Percentiles rank a stretch among this genome's conserved stretches.
Evolutionary conservation across 2,329 filamentous ascomycete genomes (phyloP).

Genomic region (Coniochaeta ligniaria): DNA sequence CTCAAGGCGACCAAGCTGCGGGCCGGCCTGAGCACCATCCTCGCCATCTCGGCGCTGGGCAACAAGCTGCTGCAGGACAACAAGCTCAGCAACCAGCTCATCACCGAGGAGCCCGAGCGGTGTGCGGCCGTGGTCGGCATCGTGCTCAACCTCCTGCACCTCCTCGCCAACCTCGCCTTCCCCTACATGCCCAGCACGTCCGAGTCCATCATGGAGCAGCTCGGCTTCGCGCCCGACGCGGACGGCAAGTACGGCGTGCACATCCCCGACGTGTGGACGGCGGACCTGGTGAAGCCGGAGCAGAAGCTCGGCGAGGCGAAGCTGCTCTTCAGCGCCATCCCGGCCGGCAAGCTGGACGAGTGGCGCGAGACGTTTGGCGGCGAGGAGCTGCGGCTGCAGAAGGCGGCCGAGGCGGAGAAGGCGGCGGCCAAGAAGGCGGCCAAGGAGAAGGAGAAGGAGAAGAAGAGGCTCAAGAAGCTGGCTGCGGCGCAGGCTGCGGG

Average conservation of each 20-base stretch:
- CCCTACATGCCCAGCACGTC: conserved; percentile 84
- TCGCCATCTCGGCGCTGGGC: conserved; percentile 43
- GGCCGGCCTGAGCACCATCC: conserved; percentile 53
- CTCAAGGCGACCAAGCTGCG: conserved; percentile 68
- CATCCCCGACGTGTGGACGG: conserved; percentile 61
- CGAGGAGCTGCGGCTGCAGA: conserved; percentile 61
- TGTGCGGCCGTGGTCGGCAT: conserved; percentile 60
- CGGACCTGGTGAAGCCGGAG: conserved; percentile 57
- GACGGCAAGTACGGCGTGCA: conserved; percentile 32
- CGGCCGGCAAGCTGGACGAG: conserved; percentile 71
- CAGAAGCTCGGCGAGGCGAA: conserved; percentile 77
- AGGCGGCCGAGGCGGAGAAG: conserved; percentile 47
- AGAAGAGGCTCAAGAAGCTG: conserved; percentile 33
- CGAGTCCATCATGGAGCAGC: conserved; percentile 68
- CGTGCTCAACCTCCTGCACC: conserved; percentile 76
- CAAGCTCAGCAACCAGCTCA: conserved; percentile 34
- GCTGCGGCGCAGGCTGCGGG: conserved; percentile 9
- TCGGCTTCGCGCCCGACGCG: conserved; percentile 40
- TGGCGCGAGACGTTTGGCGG: conserved; percentile 72
- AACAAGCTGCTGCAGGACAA: conserved; percentile 42
- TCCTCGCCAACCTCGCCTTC: conserved; percentile 69
- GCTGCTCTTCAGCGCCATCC: conserved; percentile 77
- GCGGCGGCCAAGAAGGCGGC: conserved; percentile 43
- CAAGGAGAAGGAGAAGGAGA: conserved; percentile 43
- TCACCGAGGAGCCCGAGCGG: conserved; percentile 46